Percentiles rank a stretch among this genome's conserved stretches.
phyloP scores from a whole-genome alignment of 768 basidiomycete genomes.

The Collybia nuda region DNA sequence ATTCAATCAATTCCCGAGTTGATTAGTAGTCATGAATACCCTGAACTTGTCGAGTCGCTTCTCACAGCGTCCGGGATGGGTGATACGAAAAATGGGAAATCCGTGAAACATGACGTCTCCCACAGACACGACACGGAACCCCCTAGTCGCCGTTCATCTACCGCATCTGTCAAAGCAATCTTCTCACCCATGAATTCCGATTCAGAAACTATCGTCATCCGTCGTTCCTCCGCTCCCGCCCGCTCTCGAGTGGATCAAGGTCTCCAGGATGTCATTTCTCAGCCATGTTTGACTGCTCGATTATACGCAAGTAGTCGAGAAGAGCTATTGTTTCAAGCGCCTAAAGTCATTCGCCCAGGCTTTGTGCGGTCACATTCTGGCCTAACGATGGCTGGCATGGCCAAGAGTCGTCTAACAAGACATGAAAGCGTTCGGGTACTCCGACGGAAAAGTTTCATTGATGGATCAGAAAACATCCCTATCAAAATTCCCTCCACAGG shows the following conservation, averaged over 20 bases:
- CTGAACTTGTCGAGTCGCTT: constrained; percentile 34
- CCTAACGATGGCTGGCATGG: constrained; percentile 61
- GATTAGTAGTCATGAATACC: constrained; percentile 24
- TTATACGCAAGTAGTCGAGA: constrained; percentile 62
- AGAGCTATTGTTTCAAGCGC: constrained; percentile 61
- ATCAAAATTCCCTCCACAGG: constrained; percentile 20
- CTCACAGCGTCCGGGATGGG: constrained; percentile 26
- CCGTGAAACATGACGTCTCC: constrained; percentile 22
- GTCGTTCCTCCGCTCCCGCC: constrained; percentile 63
- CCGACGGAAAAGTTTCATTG: constrained; percentile 51
- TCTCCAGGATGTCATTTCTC: constrained; percentile 80
- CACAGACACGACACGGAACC: constrained; percentile 23
- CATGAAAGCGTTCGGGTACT: constrained; percentile 73
- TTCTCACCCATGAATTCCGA: constrained; percentile 54
- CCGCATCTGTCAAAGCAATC: constrained; percentile 61
- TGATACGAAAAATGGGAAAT: constrained; percentile 27
- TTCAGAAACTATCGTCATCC: constrained; percentile 59
- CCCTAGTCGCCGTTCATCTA: constrained; percentile 59
- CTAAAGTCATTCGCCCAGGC: constrained; percentile 38
- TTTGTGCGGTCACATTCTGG: constrained; percentile 59
- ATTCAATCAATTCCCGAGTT: constrained; percentile 60
- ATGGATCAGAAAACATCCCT: constrained; percentile 26
- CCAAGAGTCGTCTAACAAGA: constrained; percentile 58
- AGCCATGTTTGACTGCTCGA: constrained; percentile 66
- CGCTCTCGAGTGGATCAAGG: constrained; percentile 75